phyloP scores from a whole-genome alignment of 345 rosid genomes.

The Adansonia digitata region DNA sequence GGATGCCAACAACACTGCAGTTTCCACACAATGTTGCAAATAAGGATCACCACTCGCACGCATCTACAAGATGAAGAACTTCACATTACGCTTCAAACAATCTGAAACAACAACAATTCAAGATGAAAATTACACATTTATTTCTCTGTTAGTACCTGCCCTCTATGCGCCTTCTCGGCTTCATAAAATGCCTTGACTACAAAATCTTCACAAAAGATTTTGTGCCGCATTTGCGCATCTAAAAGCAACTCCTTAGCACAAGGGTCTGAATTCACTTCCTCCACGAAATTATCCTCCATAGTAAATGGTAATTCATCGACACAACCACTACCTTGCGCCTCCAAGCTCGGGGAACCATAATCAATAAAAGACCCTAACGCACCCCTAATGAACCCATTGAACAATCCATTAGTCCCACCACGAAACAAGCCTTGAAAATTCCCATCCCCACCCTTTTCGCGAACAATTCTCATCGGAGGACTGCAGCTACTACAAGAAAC shows the following conservation, averaged over 20 bases:
- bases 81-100: constrained; percentile 1
- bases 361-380: constrained; percentile 79
- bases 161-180: constrained; percentile 93
- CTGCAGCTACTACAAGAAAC: constrained; percentile 54
- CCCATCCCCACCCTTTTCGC: constrained; percentile 42
- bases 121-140: constrained; percentile 6
- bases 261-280: constrained; percentile 31
- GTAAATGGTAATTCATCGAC: constrained; percentile 70
- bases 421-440: constrained; percentile 38
- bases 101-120: not conserved
- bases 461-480: constrained; percentile 54
- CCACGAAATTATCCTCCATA: constrained; percentile 61
- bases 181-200: constrained; percentile 79
- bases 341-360: constrained; percentile 44
- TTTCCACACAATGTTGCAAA: constrained; percentile 92
- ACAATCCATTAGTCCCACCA: constrained; percentile 44
- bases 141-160: constrained; percentile 51
- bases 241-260: constrained; percentile 58
- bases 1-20: constrained; percentile 68
- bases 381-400: constrained; percentile 61
- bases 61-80: constrained; percentile 42
- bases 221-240: constrained; percentile 69
- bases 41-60: constrained; percentile 96
- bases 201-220: constrained; percentile 55
- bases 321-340: constrained; percentile 18